Evolutionary conservation across 176 grass and related monocot species (phyloP).

Genomic region (Zea luxurians): DNA sequence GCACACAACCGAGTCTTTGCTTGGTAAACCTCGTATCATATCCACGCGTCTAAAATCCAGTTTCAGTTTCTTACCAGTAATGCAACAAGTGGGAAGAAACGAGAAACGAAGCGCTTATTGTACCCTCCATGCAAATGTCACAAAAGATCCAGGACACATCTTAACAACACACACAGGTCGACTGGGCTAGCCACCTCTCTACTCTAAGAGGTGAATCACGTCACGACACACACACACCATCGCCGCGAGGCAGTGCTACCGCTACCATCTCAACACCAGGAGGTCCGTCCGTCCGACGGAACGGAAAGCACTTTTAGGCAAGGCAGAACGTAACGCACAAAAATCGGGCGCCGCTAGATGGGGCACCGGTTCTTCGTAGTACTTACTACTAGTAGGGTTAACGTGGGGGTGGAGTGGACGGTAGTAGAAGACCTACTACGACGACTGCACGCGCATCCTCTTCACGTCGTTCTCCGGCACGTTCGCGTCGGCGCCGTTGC

Average conservation of each 20-base stretch:
- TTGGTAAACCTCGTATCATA: too few relatives aligned
- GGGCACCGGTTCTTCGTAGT: not conserved
- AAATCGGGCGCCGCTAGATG: conserved; percentile 22
- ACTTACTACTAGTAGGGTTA: conserved; percentile 8
- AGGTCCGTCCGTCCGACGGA: not conserved
- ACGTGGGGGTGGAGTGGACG: not conserved
- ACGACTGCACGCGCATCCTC: conserved; percentile 64
- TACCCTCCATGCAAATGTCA: not conserved
- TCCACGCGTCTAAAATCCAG: too few relatives aligned
- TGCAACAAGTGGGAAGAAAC: not conserved
- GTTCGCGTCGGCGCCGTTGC: conserved; percentile 69
- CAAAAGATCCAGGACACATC: conserved; percentile 22
- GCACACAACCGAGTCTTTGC: too few relatives aligned
- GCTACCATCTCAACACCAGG: conserved; percentile 15
- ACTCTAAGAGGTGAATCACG: conserved; percentile 25
- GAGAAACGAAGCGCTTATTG: conserved; percentile 27
- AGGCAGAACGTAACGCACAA: conserved; percentile 27
- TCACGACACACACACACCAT: conserved; percentile 33
- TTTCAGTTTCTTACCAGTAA: too few relatives aligned
- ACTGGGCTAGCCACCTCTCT: conserved; percentile 26
- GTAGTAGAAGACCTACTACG: not conserved
- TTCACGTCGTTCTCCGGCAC: conserved; percentile 90
- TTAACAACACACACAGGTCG: conserved; percentile 8
- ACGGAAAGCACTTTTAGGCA: conserved; percentile 10
- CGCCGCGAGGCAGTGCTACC: not conserved